A percentile compares a stretch with the other conserved stretches of the same genome.
These are phyloP conservation scores for Aspergillus panamensis DNA, from an alignment of 495 filamentous ascomycete genomes.

Conservation along the genomic window DNA sequence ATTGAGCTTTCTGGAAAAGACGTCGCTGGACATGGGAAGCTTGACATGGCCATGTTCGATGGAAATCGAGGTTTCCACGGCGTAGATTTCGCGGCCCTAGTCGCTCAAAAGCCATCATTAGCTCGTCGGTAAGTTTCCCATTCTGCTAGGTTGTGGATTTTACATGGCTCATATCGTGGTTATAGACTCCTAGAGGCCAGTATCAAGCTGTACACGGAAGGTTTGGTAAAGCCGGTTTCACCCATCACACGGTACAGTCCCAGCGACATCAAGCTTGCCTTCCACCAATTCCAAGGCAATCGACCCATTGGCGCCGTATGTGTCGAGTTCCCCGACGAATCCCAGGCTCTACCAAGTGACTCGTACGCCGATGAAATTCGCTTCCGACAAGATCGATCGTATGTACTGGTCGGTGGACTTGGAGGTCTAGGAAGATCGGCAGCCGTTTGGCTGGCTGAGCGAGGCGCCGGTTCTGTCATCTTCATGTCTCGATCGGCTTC, in stretches of 20 bases:
- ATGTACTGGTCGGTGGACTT: slow-evolving; percentile 46
- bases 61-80: slow-evolving; percentile 31
- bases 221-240: not conserved
- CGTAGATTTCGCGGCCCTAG: slow-evolving; percentile 15
- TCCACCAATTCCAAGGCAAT: not conserved
- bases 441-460: slow-evolving; percentile 53
- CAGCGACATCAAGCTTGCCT: not conserved
- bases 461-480: slow-evolving; percentile 54
- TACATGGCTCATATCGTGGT: not conserved
- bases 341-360: not conserved
- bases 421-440: slow-evolving; percentile 59
- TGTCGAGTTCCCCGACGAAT: not conserved
- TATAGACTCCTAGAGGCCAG: not conserved
- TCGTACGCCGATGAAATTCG: not conserved
- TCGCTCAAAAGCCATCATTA: not conserved
- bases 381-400: slow-evolving; percentile 24
- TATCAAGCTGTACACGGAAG: not conserved
- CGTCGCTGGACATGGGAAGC: slow-evolving; percentile 18
- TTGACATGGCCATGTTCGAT: slow-evolving; percentile 37
- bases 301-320: not conserved
- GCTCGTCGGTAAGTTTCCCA: not conserved
- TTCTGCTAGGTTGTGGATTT: not conserved
- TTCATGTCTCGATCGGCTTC: slow-evolving; percentile 35
- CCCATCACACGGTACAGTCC: not conserved
- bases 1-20: slow-evolving; percentile 43